Base-by-base conservation (phyloP, 2,329 filamentous ascomycete species). In the Fusarium miscanthi region DNA sequence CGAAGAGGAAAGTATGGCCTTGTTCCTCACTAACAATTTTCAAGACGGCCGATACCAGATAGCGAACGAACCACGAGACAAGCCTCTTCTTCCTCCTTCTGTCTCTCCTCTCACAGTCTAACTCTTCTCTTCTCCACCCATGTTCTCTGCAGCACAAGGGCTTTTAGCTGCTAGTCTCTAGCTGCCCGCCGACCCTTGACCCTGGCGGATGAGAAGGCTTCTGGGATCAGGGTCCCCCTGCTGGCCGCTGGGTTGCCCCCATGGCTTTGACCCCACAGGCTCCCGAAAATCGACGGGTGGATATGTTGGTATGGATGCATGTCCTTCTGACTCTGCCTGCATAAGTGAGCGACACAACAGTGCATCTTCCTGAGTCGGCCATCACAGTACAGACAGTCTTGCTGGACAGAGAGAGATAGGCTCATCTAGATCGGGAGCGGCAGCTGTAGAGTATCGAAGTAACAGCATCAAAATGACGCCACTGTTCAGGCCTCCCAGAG, bases 1-100 rank as follows among this genome's bases (percentile, higher is more conserved):
- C 33, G 30, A 54, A 76, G 60, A 66, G 43, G 48, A 66, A 66
- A 37, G 58, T 40, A 63, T 30, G 27, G 2, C 27, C 42, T 65
- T 74, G 73, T 76, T 61, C 46, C 70, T 70, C 75, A 74, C 75
- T 77, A 76, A 76, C 75, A 76, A 77, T 77, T 75, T 76, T 72
- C 70, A 69, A 49, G 23, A n/a, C 14, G 16, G 21, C 21, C 27
- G 21, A 31, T 30, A 43, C 38, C 33, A 53, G 49, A 45, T 51
- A 52, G 65, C 31, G 33, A 27, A 40, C 49, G 33, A 69, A 63
- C 54, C 30, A 56, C 31, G 57, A 72, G 42, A 59, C 38, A 59
- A 69, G 54, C 68, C 59, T 60, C 66, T 69, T 25, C 23, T 25
- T 70, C 63, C 41, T 35, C 60, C 42, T 64, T 69, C 40, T 62